Conservation (phyloP, 2,329 filamentous ascomycete species). For the Phoma sp. region DNA sequence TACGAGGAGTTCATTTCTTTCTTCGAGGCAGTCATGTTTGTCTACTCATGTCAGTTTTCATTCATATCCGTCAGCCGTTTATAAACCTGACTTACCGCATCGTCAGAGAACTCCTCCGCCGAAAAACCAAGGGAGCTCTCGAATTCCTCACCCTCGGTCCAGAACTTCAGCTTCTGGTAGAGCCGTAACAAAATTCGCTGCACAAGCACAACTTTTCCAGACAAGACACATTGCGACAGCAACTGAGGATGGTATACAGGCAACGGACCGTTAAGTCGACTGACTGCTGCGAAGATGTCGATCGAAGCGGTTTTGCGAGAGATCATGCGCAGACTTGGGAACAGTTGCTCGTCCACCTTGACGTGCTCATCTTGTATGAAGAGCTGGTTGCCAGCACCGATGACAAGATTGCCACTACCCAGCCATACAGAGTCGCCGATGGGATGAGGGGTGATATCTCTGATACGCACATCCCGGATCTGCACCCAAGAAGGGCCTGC, state of each 20-base stretch:
- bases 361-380: slow-evolving; percentile 84
- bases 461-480: slow-evolving; percentile 81
- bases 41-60: slow-evolving; percentile 28
- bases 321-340: slow-evolving; percentile 62
- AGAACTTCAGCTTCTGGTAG: slow-evolving; percentile 80
- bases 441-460: slow-evolving; percentile 83
- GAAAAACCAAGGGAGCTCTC: slow-evolving; percentile 75
- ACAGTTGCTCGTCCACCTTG: slow-evolving; percentile 66
- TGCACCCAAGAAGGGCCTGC: slow-evolving; percentile 88
- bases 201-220: slow-evolving; percentile 76
- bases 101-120: slow-evolving; percentile 57
- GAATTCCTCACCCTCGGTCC: slow-evolving; percentile 79
- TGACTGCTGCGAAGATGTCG: slow-evolving; percentile 83
- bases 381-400: slow-evolving; percentile 90
- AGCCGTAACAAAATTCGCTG: slow-evolving; percentile 76
- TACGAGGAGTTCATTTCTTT: slow-evolving; percentile 62
- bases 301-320: slow-evolving; percentile 60
- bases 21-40: slow-evolving; percentile 50
- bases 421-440: slow-evolving; percentile 96
- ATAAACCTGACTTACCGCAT: slow-evolving; percentile 51
- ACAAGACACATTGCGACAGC: slow-evolving; percentile 82
- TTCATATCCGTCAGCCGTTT: accelerated
- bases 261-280: slow-evolving; percentile 83
- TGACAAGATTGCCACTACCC: slow-evolving; percentile 80
- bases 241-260: slow-evolving; percentile 94